Evolutionary conservation across 345 rosid genomes (phyloP).

Genomic region (Aegle marmelos): DNA sequence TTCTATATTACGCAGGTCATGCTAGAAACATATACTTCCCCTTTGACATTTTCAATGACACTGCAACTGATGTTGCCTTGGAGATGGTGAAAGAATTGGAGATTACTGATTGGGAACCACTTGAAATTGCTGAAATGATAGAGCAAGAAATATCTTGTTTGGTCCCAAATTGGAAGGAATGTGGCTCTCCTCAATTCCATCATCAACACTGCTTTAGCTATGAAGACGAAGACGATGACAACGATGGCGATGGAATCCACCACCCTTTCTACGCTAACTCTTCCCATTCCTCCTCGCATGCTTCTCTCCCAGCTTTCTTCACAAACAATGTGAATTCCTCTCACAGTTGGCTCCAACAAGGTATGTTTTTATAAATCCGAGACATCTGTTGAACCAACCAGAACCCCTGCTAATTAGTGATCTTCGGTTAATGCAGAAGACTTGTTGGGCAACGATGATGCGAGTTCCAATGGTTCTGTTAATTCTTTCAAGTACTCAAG

Average conservation of each 20-base stretch:
- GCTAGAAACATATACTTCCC: conserved; percentile 84
- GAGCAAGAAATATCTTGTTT: conserved; percentile 70
- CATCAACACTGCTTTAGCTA: conserved; percentile 43
- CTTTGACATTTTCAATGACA: conserved; percentile 65
- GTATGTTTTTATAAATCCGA: not conserved
- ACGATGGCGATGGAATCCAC: conserved; percentile 15
- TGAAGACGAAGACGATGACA: conserved; percentile 40
- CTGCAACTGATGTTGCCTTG: conserved; percentile 70
- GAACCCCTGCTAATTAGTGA: not conserved
- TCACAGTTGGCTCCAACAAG: conserved; percentile 27
- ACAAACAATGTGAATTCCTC: conserved; percentile 11
- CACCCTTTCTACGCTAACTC: conserved; percentile 42
- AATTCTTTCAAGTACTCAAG: conserved; percentile 48
- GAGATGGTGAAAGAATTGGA: conserved; percentile 94
- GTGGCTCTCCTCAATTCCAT: conserved; percentile 27
- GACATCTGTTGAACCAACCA: not conserved
- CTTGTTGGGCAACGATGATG: conserved; percentile 31
- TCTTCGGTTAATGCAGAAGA: conserved; percentile 36
- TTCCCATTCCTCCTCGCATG: conserved; percentile 58
- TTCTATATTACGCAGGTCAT: conserved; percentile 52
- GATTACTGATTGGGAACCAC: conserved; percentile 68
- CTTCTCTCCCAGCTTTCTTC: conserved; percentile 34
- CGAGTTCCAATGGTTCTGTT: conserved; percentile 47
- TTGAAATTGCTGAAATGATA: conserved; percentile 74
- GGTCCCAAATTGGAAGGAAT: conserved; percentile 59